Conservation (phyloP, 148 eudicot genomes). For the Rhododendron griersonianum region DNA sequence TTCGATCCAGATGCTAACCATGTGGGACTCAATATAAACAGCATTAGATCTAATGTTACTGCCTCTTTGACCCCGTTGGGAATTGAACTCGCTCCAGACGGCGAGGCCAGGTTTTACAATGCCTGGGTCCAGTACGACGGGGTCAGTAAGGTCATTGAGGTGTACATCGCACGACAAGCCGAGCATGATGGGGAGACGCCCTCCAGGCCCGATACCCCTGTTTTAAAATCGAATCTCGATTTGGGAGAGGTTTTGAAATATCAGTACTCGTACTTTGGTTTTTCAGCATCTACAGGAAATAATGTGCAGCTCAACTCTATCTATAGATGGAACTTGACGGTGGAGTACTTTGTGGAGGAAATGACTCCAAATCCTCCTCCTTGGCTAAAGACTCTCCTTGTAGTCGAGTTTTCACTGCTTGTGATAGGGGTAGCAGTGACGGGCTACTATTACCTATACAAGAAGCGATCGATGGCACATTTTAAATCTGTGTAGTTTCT, state of each 20-base stretch:
- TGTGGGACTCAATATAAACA: constrained; percentile 52
- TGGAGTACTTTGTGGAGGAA: not conserved
- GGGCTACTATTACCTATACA: too few relatives aligned
- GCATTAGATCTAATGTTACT: constrained; percentile 35
- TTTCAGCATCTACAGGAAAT: constrained; percentile 66
- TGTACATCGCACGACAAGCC: constrained; percentile 32
- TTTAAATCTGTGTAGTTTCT: too few relatives aligned
- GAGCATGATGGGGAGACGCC: too few relatives aligned
- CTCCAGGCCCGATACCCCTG: constrained; percentile 43
- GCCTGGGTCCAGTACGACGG: constrained; percentile 43
- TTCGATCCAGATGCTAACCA: constrained; percentile 73
- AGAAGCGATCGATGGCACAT: too few relatives aligned
- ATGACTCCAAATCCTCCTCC: too few relatives aligned
- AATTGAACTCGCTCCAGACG: constrained; percentile 21
- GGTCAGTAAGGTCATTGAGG: constrained; percentile 27
- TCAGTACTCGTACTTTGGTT: constrained; percentile 44
- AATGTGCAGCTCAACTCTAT: constrained; percentile 57
- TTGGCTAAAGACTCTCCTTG: constrained; percentile 3
- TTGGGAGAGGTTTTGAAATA: constrained; percentile 24
- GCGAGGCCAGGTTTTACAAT: constrained; percentile 25
- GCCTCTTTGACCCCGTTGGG: constrained; percentile 23
- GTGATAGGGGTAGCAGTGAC: too few relatives aligned
- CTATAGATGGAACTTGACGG: constrained; percentile 58
- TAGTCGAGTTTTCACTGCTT: not conserved
- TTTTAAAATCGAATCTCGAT: constrained; percentile 37